phyloP scores from a whole-genome alignment of 805 yeast genomes.

The Yarrowia sp. region DNA sequence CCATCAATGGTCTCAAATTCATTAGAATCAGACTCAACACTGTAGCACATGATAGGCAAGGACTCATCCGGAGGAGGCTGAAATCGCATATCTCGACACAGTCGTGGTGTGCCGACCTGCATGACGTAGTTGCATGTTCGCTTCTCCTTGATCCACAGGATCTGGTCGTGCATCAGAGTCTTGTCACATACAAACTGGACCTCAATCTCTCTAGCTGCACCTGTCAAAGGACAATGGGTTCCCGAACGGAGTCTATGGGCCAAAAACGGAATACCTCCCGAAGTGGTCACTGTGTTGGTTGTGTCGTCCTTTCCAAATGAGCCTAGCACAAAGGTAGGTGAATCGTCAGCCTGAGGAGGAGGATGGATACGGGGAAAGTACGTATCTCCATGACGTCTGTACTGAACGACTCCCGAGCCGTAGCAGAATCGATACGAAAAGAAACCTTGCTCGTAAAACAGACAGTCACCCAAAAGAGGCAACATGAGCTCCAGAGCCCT shows the following conservation, averaged over 20 bases:
- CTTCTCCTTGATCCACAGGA: constrained; percentile 49
- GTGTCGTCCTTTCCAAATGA: constrained; percentile 27
- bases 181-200: constrained; percentile 58
- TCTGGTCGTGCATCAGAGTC: constrained; percentile 34
- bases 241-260: constrained; percentile 50
- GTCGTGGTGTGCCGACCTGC: constrained; percentile 49
- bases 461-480: constrained; percentile 33
- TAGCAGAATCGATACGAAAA: constrained; percentile 56
- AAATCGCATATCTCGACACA: constrained; percentile 47
- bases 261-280: constrained; percentile 33
- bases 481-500: constrained; percentile 29
- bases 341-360: constrained; percentile 33
- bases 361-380: constrained; percentile 22
- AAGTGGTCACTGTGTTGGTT: constrained; percentile 32
- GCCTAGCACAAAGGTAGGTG: constrained; percentile 39
- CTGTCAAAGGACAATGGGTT: constrained; percentile 58
- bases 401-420: constrained; percentile 51
- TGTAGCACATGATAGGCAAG: constrained; percentile 31
- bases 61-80: constrained; percentile 36
- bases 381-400: constrained; percentile 38
- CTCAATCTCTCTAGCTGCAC: constrained; percentile 51
- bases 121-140: constrained; percentile 59
- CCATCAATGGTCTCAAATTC: constrained; percentile 19
- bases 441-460: constrained; percentile 43
- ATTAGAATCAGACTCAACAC: neutral